These are phyloP conservation scores for Penicillium italicum DNA, from an alignment of 2,329 filamentous ascomycete genomes.

Conservation along the genomic window DNA sequence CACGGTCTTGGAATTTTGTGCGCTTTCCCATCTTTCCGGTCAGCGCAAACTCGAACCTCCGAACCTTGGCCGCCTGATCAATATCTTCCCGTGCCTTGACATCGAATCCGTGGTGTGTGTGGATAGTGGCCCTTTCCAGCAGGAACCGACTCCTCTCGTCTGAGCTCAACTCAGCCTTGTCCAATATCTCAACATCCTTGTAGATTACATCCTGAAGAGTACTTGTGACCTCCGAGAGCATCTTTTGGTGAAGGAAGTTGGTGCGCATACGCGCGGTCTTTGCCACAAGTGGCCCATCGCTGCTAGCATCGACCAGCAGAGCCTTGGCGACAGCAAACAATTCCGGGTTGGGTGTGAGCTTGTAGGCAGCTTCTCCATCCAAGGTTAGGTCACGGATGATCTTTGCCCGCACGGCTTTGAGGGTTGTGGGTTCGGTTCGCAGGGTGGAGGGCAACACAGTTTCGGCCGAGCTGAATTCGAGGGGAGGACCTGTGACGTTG, in stretches of 20 bases:
- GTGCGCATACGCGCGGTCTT: conserved; percentile 67
- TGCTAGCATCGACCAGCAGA: conserved; percentile 49
- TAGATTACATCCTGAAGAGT: conserved; percentile 60
- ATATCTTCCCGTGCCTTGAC: conserved; percentile 69
- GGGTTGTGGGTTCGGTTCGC: conserved; percentile 38
- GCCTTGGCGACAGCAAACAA: conserved; percentile 73
- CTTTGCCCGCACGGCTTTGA: conserved; percentile 50
- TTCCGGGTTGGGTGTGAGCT: conserved; percentile 77
- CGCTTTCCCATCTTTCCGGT: conserved; percentile 78
- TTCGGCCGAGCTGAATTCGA: conserved; percentile 56
- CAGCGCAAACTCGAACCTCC: conserved; percentile 74
- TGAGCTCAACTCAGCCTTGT: conserved; percentile 38
- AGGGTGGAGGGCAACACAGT: conserved; percentile 47
- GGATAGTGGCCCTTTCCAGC: conserved; percentile 76
- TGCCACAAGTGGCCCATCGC: conserved; percentile 38
- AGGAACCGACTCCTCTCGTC: conserved; percentile 66
- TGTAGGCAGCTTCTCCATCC: conserved; percentile 84
- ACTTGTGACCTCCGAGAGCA: conserved; percentile 61
- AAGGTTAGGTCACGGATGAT: conserved; percentile 68
- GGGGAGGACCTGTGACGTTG: conserved; percentile 81
- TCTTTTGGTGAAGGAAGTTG: conserved; percentile 68
- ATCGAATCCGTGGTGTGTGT: conserved; percentile 80
- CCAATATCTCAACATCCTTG: conserved; percentile 53
- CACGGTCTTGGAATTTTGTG: conserved; percentile 43
- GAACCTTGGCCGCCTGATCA: conserved; percentile 61